Percentiles rank a stretch among this genome's conserved stretches.
Evolutionary conservation across 192 early-diverging fungal species (phyloP).

Genomic region (Irineochytrium annulatum): DNA sequence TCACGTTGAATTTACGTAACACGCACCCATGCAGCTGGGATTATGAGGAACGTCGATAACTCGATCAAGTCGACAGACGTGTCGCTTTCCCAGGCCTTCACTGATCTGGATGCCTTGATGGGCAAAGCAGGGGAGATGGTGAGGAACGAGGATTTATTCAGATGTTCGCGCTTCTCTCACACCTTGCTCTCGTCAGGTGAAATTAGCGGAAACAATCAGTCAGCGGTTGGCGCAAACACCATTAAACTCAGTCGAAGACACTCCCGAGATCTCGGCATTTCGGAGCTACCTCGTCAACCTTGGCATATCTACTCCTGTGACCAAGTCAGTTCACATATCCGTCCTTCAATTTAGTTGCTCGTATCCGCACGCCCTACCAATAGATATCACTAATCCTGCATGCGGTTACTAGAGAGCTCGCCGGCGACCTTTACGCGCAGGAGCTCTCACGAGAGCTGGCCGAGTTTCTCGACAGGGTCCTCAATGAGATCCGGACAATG

Average conservation of each 20-base stretch:
- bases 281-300: conserved; percentile 76
- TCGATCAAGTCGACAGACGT: conserved; percentile 61
- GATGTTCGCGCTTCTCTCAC: conserved; percentile 9
- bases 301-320: conserved; percentile 87
- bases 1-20: too few species aligned
- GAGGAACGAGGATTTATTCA: background rate
- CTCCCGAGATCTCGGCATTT: conserved; percentile 44
- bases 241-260: conserved; percentile 41
- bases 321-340: conserved; percentile 51
- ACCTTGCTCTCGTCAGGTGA: conserved; percentile 37
- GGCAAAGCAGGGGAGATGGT: conserved; percentile 88
- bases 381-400: background rate
- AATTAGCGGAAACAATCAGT: conserved; percentile 66
- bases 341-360: background rate
- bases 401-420: conserved; percentile 58
- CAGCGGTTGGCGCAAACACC: conserved; percentile 24
- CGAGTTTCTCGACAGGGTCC: conserved; percentile 71
- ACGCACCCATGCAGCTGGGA: conserved; percentile 47
- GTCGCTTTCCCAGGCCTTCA: conserved; percentile 76
- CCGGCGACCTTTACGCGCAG: conserved; percentile 80
- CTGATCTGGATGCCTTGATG: conserved; percentile 84
- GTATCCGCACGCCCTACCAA: background rate
- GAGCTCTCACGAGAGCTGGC: conserved; percentile 83
- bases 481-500: conserved; percentile 64
- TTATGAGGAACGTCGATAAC: conserved; percentile 61